Conservation (phyloP, 164 flowering plant species). For the Nymphaea thermarum region DNA sequence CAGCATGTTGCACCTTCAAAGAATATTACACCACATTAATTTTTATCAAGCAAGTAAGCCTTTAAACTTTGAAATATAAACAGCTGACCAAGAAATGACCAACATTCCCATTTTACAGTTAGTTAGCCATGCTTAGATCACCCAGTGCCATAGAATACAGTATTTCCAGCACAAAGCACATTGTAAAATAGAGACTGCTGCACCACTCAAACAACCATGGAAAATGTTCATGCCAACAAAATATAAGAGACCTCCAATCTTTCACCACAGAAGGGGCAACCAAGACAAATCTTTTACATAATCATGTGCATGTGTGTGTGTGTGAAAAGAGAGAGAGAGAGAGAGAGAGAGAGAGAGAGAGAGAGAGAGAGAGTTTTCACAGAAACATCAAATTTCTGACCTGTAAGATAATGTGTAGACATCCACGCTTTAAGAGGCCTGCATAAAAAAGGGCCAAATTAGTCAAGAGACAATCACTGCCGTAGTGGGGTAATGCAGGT, state of each 20-base stretch:
- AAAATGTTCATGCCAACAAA: background rate
- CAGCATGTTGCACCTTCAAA: slow-evolving; percentile 51
- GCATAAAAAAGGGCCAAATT: slow-evolving; percentile 10
- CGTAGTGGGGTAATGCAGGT: background rate
- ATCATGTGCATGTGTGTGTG: background rate
- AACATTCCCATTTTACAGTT: too few relatives aligned
- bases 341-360: slow-evolving; percentile 16
- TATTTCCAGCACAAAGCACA: too few relatives aligned
- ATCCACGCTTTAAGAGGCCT: slow-evolving; percentile 88
- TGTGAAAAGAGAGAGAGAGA: background rate
- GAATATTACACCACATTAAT: background rate
- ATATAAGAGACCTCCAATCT: background rate
- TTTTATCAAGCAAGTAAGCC: background rate
- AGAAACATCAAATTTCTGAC: slow-evolving; percentile 41
- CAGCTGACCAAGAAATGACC: background rate
- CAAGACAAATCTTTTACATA: background rate
- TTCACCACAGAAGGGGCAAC: background rate
- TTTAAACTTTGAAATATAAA: background rate
- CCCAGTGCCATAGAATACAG: too few relatives aligned
- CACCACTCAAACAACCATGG: background rate
- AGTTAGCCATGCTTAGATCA: too few relatives aligned
- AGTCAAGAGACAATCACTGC: background rate
- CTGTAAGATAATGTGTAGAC: slow-evolving; percentile 38
- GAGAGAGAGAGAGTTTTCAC: slow-evolving; percentile 38
- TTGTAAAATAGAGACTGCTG: too few relatives aligned